Evolutionary conservation across 129 eudicot species (phyloP).

Genomic region (Centaurea solstitialis): DNA sequence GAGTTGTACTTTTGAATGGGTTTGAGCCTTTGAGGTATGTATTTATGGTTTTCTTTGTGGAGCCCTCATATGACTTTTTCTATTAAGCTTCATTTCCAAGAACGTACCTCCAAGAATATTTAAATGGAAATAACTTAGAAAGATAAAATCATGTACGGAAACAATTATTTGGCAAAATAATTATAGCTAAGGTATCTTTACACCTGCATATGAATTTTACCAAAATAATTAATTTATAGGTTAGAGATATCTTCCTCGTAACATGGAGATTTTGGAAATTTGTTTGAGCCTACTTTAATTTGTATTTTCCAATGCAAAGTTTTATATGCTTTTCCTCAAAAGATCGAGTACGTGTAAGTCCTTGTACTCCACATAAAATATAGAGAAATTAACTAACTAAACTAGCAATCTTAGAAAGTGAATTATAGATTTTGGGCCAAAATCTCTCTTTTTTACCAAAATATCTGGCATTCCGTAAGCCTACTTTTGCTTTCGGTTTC

Average conservation of each 20-base stretch:
- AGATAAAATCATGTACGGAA: background rate
- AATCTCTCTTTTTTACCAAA: too few relatives aligned
- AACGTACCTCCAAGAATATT: background rate
- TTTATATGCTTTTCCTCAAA: too few relatives aligned
- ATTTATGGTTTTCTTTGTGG: constrained; percentile 9
- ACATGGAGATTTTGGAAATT: background rate
- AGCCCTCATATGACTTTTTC: background rate
- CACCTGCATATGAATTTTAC: background rate
- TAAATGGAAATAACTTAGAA: background rate
- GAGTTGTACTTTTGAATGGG: background rate
- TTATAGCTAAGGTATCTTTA: background rate
- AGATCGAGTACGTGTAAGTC: too few relatives aligned
- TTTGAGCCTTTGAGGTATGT: background rate
- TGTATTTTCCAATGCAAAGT: background rate
- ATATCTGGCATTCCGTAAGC: too few relatives aligned
- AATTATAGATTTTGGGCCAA: too few relatives aligned
- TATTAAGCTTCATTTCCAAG: constrained; percentile 12
- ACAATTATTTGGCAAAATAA: background rate
- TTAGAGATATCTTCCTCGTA: background rate
- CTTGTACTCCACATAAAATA: too few relatives aligned
- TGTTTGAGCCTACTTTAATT: background rate
- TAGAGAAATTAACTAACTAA: too few relatives aligned
- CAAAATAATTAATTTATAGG: background rate
- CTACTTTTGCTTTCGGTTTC: too few relatives aligned
- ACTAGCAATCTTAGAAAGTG: too few relatives aligned